A percentile compares a stretch with the other conserved stretches of the same genome.
Evolutionary conservation across 345 rosid genomes (phyloP).

Genomic region (Balakata baccata): DNA sequence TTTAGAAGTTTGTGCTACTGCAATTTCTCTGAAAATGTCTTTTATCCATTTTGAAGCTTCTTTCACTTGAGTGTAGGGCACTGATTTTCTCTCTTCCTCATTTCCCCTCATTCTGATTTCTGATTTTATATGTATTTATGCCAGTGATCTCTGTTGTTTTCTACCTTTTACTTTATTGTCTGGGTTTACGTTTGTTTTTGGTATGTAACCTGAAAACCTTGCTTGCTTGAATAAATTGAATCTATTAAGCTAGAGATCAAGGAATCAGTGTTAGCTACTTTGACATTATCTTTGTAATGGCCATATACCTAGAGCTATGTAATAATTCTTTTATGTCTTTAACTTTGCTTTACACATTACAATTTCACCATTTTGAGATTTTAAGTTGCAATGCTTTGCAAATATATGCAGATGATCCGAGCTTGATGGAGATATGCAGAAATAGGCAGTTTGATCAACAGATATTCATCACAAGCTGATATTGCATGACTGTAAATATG

Average conservation of each 20-base stretch:
- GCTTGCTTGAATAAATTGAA: neutral
- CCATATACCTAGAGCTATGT: neutral
- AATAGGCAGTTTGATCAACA: neutral
- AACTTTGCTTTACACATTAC: neutral
- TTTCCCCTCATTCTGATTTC: neutral
- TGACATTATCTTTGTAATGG: neutral
- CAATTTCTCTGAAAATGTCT: neutral
- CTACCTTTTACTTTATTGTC: neutral
- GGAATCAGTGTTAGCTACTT: neutral
- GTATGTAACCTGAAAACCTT: neutral
- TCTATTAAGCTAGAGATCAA: neutral
- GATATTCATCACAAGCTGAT: neutral
- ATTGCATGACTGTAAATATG: conserved; percentile 32
- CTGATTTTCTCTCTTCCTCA: neutral
- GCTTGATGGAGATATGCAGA: conserved; percentile 30
- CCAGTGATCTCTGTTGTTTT: neutral
- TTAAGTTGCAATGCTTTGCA: neutral
- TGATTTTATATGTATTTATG: neutral
- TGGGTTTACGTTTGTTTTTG: neutral
- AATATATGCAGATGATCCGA: conserved; percentile 38
- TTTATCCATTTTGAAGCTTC: neutral
- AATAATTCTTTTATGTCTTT: neutral
- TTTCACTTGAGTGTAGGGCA: neutral
- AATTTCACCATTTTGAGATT: neutral
- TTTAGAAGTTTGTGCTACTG: too few relatives aligned